Conservation (phyloP, 129 eudicot species). For the Chrysanthemum makinoi region DNA sequence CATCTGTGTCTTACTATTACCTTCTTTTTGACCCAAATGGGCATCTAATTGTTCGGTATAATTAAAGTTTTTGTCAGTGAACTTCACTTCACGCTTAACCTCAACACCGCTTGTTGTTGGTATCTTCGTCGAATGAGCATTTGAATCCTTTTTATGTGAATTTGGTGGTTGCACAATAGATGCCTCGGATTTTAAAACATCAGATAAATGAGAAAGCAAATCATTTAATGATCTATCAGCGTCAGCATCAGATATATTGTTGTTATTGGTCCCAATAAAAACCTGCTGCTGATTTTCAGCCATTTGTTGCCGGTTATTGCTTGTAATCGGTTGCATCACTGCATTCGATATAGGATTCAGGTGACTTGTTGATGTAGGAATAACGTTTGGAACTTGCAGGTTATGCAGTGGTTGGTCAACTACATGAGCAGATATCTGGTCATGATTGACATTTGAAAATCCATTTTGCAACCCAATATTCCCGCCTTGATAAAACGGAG, state of each 20-base stretch:
- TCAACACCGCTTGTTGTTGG: conserved; percentile 29
- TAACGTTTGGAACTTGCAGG: conserved; percentile 30
- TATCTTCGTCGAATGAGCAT: conserved; percentile 27
- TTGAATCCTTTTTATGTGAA: conserved; percentile 27
- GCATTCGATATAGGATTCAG: conserved; percentile 24
- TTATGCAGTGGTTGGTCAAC: conserved; percentile 20
- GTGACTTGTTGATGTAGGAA: conserved; percentile 30
- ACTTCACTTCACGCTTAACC: conserved; percentile 37
- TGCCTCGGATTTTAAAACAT: not conserved
- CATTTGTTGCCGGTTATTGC: conserved; percentile 30
- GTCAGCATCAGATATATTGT: conserved; percentile 26
- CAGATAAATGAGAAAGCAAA: conserved; percentile 35
- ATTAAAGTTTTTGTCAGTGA: conserved; percentile 38
- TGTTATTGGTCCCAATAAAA: conserved; percentile 8
- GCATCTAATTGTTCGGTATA: conserved; percentile 30
- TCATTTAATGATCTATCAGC: conserved; percentile 39
- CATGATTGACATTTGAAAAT: not conserved
- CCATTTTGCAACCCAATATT: conserved; percentile 19
- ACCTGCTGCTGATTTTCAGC: conserved; percentile 34
- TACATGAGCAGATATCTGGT: conserved; percentile 23
- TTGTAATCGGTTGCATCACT: conserved; percentile 27
- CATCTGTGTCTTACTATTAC: conserved; percentile 28
- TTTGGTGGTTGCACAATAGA: conserved; percentile 22
- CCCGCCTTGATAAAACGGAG: not conserved
- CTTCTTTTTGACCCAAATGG: conserved; percentile 28